phyloP scores from a whole-genome alignment of 192 early-diverging fungal species.

The Phlyctochytrium bullatum region DNA sequence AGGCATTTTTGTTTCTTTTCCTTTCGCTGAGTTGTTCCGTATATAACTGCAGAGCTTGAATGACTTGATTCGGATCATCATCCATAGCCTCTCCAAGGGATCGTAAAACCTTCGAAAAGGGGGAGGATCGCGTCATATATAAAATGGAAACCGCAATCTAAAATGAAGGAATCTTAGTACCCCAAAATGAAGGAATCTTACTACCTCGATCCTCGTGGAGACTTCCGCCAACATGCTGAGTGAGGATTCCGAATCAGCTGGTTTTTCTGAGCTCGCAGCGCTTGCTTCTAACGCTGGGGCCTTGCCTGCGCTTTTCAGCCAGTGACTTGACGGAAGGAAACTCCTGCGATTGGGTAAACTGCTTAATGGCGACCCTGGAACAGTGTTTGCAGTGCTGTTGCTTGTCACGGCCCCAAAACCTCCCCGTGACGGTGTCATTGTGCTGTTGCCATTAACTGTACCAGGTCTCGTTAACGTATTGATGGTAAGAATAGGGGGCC shows the following conservation, averaged over 20 bases:
- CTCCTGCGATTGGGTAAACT: too few species aligned
- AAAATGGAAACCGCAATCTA: constrained; percentile 66
- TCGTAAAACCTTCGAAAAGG: constrained; percentile 56
- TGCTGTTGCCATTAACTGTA: too few species aligned
- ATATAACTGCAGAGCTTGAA: constrained; percentile 66
- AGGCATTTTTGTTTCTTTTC: too few species aligned
- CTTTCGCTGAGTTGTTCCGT: constrained; percentile 31
- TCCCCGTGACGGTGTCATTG: too few species aligned
- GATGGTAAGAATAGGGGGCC: too few species aligned
- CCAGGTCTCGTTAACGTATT: too few species aligned
- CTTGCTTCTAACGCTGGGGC: constrained; percentile 6
- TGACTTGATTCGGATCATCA: constrained; percentile 57
- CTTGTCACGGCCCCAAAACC: too few species aligned
- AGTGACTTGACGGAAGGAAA: constrained; percentile 1
- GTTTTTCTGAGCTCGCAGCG: constrained; percentile 21
- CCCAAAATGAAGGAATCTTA: neutral
- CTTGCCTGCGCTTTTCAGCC: constrained; percentile 5
- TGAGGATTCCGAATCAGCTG: constrained; percentile 7
- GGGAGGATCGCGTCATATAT: constrained; percentile 50
- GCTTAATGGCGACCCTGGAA: too few species aligned
- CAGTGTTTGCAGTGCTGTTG: too few species aligned
- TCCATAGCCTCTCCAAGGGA: constrained; percentile 58
- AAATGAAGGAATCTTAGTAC: too few species aligned
- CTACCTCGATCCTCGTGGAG: constrained; percentile 26
- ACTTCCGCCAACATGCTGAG: constrained; percentile 14